Conservation (phyloP, 2,329 filamentous ascomycete genomes). For the Ceratocystis eucalypticola region DNA sequence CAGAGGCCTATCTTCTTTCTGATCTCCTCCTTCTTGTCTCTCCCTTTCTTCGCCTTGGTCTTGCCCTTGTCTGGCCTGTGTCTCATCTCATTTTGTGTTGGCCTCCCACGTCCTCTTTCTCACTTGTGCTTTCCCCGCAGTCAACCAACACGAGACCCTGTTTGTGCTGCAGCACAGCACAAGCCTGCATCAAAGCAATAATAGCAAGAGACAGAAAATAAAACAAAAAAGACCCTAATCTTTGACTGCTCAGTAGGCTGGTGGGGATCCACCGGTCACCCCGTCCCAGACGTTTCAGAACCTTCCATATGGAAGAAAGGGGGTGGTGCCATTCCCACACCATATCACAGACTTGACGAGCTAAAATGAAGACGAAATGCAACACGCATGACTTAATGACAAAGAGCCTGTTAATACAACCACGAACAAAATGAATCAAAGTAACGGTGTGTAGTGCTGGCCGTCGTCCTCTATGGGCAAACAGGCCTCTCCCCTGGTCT, state of each 20-base stretch:
- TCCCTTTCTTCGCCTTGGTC: neutral
- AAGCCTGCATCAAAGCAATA: neutral
- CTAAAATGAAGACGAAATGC: neutral
- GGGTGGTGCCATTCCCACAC: neutral
- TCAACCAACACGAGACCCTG: neutral
- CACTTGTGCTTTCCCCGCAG: neutral
- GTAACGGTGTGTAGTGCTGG: neutral
- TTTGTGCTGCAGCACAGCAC: neutral
- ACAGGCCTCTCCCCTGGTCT: neutral
- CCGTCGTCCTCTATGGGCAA: neutral
- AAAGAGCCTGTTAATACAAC: neutral
- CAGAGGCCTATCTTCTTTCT: neutral
- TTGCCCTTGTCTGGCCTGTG: conserved; percentile 1
- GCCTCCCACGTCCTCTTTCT: neutral
- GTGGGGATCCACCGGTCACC: conserved; percentile 2
- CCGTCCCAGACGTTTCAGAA: conserved; percentile 7
- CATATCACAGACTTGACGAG: neutral
- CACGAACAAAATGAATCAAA: neutral
- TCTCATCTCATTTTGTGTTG: neutral
- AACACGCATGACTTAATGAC: neutral
- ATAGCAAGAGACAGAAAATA: neutral
- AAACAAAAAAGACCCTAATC: neutral
- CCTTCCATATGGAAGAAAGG: conserved; percentile 8
- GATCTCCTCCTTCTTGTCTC: neutral
- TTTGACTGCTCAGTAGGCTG: neutral